These are phyloP conservation scores for Diaporthe sp. DNA, from an alignment of 2,329 filamentous ascomycete genomes.

Conservation along the genomic window DNA sequence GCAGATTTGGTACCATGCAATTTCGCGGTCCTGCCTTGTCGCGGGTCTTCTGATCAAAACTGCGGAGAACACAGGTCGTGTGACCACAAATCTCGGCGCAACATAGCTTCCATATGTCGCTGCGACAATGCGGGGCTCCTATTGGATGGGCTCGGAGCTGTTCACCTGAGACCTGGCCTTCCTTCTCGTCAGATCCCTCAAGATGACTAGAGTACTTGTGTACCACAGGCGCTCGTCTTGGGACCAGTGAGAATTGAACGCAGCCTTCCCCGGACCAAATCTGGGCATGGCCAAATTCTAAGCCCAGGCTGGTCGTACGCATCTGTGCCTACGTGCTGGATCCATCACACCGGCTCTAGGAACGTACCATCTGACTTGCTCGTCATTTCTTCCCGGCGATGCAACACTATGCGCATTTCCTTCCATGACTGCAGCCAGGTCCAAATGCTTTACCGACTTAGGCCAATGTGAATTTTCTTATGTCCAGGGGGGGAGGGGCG, in stretches of 20 bases:
- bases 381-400: not conserved
- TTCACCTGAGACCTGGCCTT: constrained; percentile 7
- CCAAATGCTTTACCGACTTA: not conserved
- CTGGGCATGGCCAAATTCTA: not conserved
- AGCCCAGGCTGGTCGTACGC: not conserved
- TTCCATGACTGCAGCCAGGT: not conserved
- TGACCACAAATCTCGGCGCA: constrained; percentile 33
- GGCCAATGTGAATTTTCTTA: not conserved
- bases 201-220: not conserved
- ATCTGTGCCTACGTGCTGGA: constrained; percentile 15
- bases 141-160: constrained; percentile 1
- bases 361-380: constrained; percentile 22
- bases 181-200: constrained; percentile 8
- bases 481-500: not conserved
- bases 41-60: constrained; percentile 37
- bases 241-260: not conserved
- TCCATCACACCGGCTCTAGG: constrained; percentile 28
- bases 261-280: not conserved
- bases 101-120: constrained; percentile 17
- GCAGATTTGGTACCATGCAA: constrained; percentile 15
- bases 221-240: constrained; percentile 4
- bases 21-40: constrained; percentile 4
- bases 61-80: constrained; percentile 38
- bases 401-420: not conserved
- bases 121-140: not conserved